Base-by-base conservation (phyloP, 2,329 filamentous ascomycete species). In the Fusarium setosum region DNA sequence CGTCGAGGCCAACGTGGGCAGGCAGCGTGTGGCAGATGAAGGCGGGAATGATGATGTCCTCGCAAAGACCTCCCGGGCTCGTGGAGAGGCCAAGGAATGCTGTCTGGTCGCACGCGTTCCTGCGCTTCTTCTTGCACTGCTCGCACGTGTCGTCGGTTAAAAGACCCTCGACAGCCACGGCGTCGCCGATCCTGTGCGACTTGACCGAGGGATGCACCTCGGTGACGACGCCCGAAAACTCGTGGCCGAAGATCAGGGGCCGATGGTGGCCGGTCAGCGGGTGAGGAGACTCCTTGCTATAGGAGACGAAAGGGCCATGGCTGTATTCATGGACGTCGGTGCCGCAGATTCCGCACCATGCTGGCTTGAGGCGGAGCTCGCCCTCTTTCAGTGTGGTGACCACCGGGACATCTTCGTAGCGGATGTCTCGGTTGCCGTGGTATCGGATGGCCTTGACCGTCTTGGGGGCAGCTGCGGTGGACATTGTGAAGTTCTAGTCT, bases 401-500 rank as follows among this genome's bases (percentile, higher is more conserved):
- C n/a, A n/a, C n/a, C n/a, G n/a, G n/a, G 56, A 90, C 85, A 68
- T 93, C 88, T 67, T 92, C 88, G 73, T 94, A 96, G 70, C 97
- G 94, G 51, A 93, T 94, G n/a, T 38, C 89, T 83, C 5, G 92
- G 93, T 76, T 98, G n/a, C n/a, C 95, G 50, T 92, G 91, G 74
- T 96, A 97, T 73, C n/a, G n/a, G n/a, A n/a, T n/a, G n/a, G n/a
- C n/a, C n/a, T n/a, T n/a, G n/a, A n/a, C n/a, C n/a, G n/a, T n/a
- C n/a, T n/a, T n/a, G n/a, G n/a, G n/a, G n/a, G n/a, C n/a, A n/a
- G n/a, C n/a, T n/a, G n/a, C n/a, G n/a, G n/a, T n/a, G n/a, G n/a
- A n/a, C n/a, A n/a, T n/a, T n/a, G n/a, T n/a, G n/a, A n/a, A n/a
- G n/a, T n/a, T n/a, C n/a, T n/a, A n/a, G n/a, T n/a, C n/a, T n/a